Percentiles rank a stretch among this genome's conserved stretches.
These are phyloP conservation scores for Cadophora malorum DNA, from an alignment of 2,329 filamentous ascomycete genomes.

Conservation along the genomic window DNA sequence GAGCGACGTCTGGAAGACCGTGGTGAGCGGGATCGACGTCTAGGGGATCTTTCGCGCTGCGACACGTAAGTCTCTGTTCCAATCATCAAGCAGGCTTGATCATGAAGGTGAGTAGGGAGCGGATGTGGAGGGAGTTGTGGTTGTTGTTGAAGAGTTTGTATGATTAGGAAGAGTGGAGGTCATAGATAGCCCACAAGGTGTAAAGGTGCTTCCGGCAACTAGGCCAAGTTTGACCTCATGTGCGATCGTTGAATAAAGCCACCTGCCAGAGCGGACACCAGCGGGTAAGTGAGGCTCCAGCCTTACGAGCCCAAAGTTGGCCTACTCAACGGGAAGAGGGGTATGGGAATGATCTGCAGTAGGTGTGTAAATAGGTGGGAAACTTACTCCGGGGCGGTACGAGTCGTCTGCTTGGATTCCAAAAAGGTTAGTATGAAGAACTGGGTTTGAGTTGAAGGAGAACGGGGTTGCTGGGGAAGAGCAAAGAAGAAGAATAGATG, in stretches of 20 bases:
- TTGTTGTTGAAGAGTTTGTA: constrained; percentile 5
- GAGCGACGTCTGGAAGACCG: constrained; percentile 75
- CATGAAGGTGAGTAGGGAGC: constrained; percentile 15
- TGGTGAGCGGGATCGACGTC: constrained; percentile 81
- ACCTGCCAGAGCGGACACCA: constrained; percentile 24
- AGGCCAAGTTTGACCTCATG: constrained; percentile 25
- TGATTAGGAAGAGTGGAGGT: constrained; percentile 1
- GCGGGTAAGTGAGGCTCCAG: constrained; percentile 28
- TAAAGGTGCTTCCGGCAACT: constrained; percentile 27
- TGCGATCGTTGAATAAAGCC: constrained; percentile 25
- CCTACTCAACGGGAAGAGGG: constrained; percentile 10
- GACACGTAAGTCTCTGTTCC: constrained; percentile 45
- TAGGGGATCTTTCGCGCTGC: constrained; percentile 85
- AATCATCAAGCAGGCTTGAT: constrained; percentile 37
- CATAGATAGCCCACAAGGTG: constrained; percentile 26
- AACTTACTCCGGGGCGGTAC: constrained; percentile 37
- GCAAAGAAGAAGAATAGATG: constrained; percentile 12
- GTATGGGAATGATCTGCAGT: not conserved
- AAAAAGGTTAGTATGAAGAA: constrained; percentile 30
- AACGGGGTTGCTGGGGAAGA: constrained; percentile 8
- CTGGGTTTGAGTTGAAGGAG: constrained; percentile 8
- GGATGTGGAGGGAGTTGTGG: constrained; percentile 1
- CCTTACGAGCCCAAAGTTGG: constrained; percentile 23
- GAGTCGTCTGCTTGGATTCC: constrained; percentile 31
- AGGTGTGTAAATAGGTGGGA: not conserved